These are phyloP conservation scores for Cerioporus squamosus DNA, from an alignment of 1,284 basidiomycete genomes.

Conservation along the genomic window DNA sequence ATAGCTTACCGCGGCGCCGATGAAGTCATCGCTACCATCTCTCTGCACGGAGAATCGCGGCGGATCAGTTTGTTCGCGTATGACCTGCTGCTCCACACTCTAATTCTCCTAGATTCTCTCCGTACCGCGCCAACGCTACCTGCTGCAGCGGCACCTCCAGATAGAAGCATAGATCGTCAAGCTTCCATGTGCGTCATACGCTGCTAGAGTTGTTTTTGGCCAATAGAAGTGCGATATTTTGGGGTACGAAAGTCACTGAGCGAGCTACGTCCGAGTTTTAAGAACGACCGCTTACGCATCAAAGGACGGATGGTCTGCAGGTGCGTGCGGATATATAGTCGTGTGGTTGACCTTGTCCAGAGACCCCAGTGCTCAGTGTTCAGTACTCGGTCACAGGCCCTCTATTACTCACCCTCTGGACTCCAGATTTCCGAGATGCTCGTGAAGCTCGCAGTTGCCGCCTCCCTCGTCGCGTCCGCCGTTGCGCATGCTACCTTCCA, in stretches of 20 bases:
- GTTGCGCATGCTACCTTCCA: conserved; percentile 58
- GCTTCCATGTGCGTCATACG: conserved; percentile 4
- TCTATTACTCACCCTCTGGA: too few species aligned
- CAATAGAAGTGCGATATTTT: conserved; percentile 7
- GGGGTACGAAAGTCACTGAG: not conserved
- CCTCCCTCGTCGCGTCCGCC: conserved; percentile 42
- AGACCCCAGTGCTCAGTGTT: too few species aligned
- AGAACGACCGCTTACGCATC: not conserved
- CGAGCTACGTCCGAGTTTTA: conserved; percentile 21
- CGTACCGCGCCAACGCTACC: not conserved
- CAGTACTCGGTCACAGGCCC: not conserved
- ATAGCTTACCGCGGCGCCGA: not conserved
- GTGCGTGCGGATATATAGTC: conserved; percentile 5
- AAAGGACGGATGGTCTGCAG: not conserved
- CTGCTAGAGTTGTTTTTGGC: not conserved
- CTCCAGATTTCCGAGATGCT: conserved; percentile 24
- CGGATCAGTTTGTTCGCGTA: not conserved
- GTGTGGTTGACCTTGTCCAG: not conserved
- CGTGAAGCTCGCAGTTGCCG: conserved; percentile 36
- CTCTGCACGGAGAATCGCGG: not conserved
- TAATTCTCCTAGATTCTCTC: conserved; percentile 8
- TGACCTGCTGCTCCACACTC: conserved; percentile 14
- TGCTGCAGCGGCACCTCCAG: not conserved
- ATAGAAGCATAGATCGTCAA: conserved; percentile 13
- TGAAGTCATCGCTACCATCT: too few species aligned